Percentiles rank a stretch among this genome's conserved stretches.
phyloP scores from a whole-genome alignment of 2,329 filamentous ascomycete species.

The Teratosphaeria viscida region DNA sequence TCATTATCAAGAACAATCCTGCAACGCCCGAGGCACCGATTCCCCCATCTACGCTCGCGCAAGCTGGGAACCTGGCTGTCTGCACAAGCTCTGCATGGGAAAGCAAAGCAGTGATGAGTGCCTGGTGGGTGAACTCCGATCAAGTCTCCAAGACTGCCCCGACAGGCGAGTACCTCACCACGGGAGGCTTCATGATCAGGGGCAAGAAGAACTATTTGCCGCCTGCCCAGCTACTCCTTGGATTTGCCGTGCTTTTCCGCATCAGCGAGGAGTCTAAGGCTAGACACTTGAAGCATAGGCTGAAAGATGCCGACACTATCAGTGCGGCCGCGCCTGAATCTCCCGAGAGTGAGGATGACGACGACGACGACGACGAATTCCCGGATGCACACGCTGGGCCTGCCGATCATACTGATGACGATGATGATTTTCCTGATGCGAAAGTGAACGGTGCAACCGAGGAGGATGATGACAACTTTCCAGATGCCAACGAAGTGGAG shows the following conservation, averaged over 20 bases:
- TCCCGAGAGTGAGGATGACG: conserved; percentile 20
- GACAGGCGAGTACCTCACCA: conserved; percentile 67
- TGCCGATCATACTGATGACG: conserved; percentile 3
- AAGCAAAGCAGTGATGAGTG: conserved; percentile 87
- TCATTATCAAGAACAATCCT: conserved; percentile 82
- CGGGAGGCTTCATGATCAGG: conserved; percentile 68
- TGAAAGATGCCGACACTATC: conserved; percentile 31
- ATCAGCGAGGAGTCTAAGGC: conserved; percentile 80
- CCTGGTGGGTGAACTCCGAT: conserved; percentile 87
- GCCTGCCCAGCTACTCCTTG: conserved; percentile 75
- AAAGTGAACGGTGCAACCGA: conserved; percentile 24
- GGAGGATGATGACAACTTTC: conserved; percentile 27
- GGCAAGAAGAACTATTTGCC: conserved; percentile 88
- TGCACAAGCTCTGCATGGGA: conserved; percentile 89
- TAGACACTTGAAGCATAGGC: conserved; percentile 65
- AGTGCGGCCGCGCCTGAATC: conserved; percentile 11
- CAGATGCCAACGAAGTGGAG: background rate
- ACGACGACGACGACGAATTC: conserved; percentile 12
- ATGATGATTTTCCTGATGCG: conserved; percentile 17
- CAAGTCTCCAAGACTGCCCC: conserved; percentile 81
- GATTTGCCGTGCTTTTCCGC: conserved; percentile 77
- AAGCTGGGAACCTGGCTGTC: conserved; percentile 77
- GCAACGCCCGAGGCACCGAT: conserved; percentile 73
- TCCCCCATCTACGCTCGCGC: conserved; percentile 78
- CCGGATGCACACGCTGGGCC: conserved; percentile 13